Percentiles rank a stretch among this genome's conserved stretches.
Evolutionary conservation across 306 rosid genomes (phyloP).

Genomic region (Trifolium repens): DNA sequence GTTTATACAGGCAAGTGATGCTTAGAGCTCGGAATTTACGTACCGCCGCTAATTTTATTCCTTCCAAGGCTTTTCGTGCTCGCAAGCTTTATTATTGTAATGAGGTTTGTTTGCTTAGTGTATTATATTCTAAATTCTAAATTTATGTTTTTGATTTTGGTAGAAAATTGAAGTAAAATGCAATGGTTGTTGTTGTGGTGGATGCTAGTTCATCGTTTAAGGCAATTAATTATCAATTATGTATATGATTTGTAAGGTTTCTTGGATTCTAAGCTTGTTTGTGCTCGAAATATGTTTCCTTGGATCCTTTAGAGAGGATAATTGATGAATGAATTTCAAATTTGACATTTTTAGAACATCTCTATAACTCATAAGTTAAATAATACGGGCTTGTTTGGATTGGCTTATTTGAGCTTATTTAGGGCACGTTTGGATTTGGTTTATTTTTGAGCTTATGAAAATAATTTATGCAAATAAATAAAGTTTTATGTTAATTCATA

Average conservation of each 20-base stretch:
- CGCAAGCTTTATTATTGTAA: slow-evolving; percentile 81
- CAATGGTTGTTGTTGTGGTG: slow-evolving; percentile 17
- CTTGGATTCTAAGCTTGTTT: slow-evolving; percentile 3
- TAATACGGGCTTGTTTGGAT: not conserved
- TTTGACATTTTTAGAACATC: not conserved
- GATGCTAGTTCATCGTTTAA: not conserved
- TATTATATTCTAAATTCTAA: slow-evolving; percentile 1
- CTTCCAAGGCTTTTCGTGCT: slow-evolving; percentile 84
- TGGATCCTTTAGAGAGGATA: not conserved
- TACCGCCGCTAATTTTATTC: slow-evolving; percentile 81
- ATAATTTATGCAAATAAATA: too few relatives aligned
- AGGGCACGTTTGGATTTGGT: not conserved
- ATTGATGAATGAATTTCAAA: slow-evolving; percentile 18
- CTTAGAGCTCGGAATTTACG: slow-evolving; percentile 96
- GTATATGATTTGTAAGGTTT: not conserved
- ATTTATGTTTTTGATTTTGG: slow-evolving; percentile 3
- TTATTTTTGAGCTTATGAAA: too few relatives aligned
- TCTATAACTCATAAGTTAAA: slow-evolving; percentile 18
- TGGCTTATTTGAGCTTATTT: too few relatives aligned
- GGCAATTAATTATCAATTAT: not conserved
- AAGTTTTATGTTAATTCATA: too few relatives aligned
- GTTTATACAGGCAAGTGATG: slow-evolving; percentile 75
- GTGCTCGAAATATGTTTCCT: slow-evolving; percentile 9
- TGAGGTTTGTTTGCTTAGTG: slow-evolving; percentile 60
- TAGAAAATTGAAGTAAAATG: slow-evolving; percentile 18